Base-by-base conservation (phyloP, 1,139 yeast species). In the Lodderomyces orthopsilosis region DNA sequence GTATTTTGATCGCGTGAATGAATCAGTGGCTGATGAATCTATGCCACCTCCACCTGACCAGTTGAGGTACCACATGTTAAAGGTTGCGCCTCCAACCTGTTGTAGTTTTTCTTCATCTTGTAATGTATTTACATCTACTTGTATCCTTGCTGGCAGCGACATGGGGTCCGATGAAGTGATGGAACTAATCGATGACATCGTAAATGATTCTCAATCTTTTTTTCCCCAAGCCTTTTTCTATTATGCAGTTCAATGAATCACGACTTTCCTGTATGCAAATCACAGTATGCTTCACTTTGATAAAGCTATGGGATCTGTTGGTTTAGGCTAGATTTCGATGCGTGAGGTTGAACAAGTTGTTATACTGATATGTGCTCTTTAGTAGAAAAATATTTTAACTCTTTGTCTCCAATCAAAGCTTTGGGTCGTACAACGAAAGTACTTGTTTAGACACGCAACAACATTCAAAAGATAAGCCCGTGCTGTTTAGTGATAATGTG, bases 61-160 rank as follows among this genome's bases (percentile, higher is more conserved):
- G 61, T 84, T 84, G 46, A 85, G 74, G 61, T 82, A 91, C 97
- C 96, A 90, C 15, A 89, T 75, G 55, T 91, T 93, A 68, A 85
- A 91, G 0, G 81, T 79, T 10, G 82, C 79, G 0, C 95, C 95
- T 0, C 87, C 80, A 30, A 43, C 43, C 55, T 89, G 96, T 1
- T 87, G 83, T 0, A 95, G 94, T 39, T 78, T 76, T 30, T 77
- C 82, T 19, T 83, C 82, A 10, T 78, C 83, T 2, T 77, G 68
- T 3, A 88, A 70, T 1, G 79, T 70, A 1, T 76, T 75, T 1
- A 88, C 85, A 47, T 82, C 84, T 1, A 87, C 81, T 56, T 91
- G 98, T 2, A 83, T 70, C 39, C 95, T 68, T 1, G 78, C 78
- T 2, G 75, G 74, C 40, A 44, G 50, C n/a, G 48, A 41, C 49